Evolutionary conservation across 2,329 filamentous ascomycete species (phyloP), one percentile per base, ranked within the genome.

Genomic region (Pseudogymnoascus sp.): DNA sequence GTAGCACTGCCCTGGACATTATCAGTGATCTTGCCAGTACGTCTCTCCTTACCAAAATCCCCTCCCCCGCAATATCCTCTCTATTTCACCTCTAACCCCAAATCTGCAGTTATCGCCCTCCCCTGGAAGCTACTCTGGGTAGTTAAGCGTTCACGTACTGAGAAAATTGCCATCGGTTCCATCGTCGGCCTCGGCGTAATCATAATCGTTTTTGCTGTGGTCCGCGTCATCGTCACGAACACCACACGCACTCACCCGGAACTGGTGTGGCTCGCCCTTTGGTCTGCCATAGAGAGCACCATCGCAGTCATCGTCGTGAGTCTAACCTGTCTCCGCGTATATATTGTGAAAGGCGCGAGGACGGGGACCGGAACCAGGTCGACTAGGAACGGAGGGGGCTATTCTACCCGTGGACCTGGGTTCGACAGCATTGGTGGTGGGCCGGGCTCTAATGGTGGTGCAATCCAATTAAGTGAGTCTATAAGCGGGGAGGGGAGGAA

Each of bases 211-310:
- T 59, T 59, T 30, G 57, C 57, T 37, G 22, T 59, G 32, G 35
- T 59, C 58, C 35, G 58, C n/a, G 37, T 59, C 32, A 59, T 59
- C 16, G 58, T 59, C 18, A 59, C 35, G 16, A 59, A 59, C 34
- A 59, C 35, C 14, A 39, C 58, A 22, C 18, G 37, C 35, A 59
- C 58, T 5, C 37, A 34, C 20, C 58, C 58, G 12, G 58, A 59
- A 38, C 32, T 38, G 8, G 41, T 59, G 35, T 59, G 35, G 58
- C 58, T 59, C 34, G 58, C 32, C 16, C 20, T 59, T 14, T 59
- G 58, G 58, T 59, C 58, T 5, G 34, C 58, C 4, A 59, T 59
- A 18, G 58, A 59, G 20, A 59, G 35, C n/a, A 38, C 58, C 25
- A 39, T 59, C 58, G 58, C 58, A 14, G 58, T 59, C 20, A 39